These are phyloP conservation scores for Globisporangium uncinulatum DNA, from an alignment of 352 stramenopile genomes.

Conservation along the genomic window DNA sequence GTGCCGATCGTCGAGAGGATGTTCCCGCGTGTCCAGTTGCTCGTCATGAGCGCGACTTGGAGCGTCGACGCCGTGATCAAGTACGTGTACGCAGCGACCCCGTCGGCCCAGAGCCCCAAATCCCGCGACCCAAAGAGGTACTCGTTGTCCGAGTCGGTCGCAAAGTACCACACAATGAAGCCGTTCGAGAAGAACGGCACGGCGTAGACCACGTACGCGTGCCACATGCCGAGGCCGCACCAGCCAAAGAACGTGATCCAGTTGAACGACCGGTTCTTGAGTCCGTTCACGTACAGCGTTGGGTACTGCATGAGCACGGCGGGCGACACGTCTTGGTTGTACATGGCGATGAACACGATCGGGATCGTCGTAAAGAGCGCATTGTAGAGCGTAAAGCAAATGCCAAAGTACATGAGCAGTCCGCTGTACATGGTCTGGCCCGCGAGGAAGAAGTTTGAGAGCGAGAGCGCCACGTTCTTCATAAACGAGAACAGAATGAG, in stretches of 20 bases:
- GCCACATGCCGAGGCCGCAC: slow-evolving; percentile 81
- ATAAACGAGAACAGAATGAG: slow-evolving; percentile 98
- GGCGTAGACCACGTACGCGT: slow-evolving; percentile 83
- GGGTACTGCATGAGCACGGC: slow-evolving; percentile 88
- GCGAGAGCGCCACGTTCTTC: slow-evolving; percentile 93
- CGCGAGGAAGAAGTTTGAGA: slow-evolving; percentile 84
- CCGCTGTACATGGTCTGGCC: slow-evolving; percentile 85
- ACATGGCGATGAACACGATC: slow-evolving; percentile 88
- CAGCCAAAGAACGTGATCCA: slow-evolving; percentile 86
- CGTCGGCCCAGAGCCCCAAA: slow-evolving; percentile 71
- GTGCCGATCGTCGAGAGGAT: slow-evolving; percentile 68
- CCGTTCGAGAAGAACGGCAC: slow-evolving; percentile 83
- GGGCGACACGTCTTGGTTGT: slow-evolving; percentile 88
- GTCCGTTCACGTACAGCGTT: slow-evolving; percentile 81
- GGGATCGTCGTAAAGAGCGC: slow-evolving; percentile 87
- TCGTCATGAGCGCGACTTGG: slow-evolving; percentile 85
- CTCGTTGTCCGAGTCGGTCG: slow-evolving; percentile 29
- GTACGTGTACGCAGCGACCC: slow-evolving; percentile 82
- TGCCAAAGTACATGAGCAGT: slow-evolving; percentile 86
- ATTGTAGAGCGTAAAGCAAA: slow-evolving; percentile 89
- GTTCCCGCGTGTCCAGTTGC: slow-evolving; percentile 83
- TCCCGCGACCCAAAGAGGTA: slow-evolving; percentile 66
- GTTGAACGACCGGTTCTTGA: slow-evolving; percentile 88
- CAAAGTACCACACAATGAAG: slow-evolving; percentile 82
- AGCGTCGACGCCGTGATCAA: slow-evolving; percentile 82